Evolutionary conservation across 164 flowering plant genomes (phyloP), one percentile per base, ranked within the genome.

Genomic region (Aristolochia fimbriata): DNA sequence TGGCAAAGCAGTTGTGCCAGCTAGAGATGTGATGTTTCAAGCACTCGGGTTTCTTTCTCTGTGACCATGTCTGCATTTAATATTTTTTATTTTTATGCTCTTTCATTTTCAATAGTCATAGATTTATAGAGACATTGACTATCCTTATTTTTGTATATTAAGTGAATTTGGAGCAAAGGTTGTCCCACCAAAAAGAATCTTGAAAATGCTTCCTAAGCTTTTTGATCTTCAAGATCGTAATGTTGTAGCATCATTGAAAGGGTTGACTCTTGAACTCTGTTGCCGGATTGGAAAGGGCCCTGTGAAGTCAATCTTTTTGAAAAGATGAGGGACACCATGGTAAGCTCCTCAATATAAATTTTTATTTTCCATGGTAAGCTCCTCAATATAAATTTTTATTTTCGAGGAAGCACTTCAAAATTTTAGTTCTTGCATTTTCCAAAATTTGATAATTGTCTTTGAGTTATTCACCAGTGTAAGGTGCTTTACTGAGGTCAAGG

Each of bases 231-330:
- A 86, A 83, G 99, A 94, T 70, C 97, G 91, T 71, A 86, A 91
- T 83, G 99, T 94, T 45, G 93, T 96, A 71, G 95, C 97, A 52
- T 94, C 82, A n/a, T 82, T 97, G 7, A 94, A 94, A 74, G 99
- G 99, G 24, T 68, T 94, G 76, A 94, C 99, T 14, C 84, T 94
- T 53, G 99, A 94, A 78, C 89, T 94, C 66, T 94, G 96, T 63
- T 97, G 99, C 48, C 91, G 99, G 99, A 91, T 91, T 68, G 97
- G 99, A 23, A 94, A 94, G 71, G 99, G 91, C 31, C 82, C 95
- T 31, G 96, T 94, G 17, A 94, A 91, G 62, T 82, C 96, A 25
- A 91, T 91, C 43, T 75, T 94, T 83, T 94, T 75, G 99, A 94
- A 77, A 94, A 94, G 61, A 94, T 94, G 99, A 66, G 99, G 55